A percentile compares a stretch with the other conserved stretches of the same genome.
Evolutionary conservation across 805 yeast genomes (phyloP).

Genomic region (Saturnispora dispora): DNA sequence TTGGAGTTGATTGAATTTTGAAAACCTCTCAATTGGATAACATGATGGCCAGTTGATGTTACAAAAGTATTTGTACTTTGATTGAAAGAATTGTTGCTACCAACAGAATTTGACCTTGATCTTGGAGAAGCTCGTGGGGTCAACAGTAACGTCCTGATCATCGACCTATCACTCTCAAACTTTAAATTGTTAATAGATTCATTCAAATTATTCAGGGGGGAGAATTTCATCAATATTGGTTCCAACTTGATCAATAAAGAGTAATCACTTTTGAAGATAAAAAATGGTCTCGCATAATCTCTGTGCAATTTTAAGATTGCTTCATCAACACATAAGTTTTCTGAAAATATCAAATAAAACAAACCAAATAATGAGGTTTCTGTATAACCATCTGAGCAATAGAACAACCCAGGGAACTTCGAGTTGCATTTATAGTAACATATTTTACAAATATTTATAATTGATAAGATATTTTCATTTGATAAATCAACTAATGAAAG

Average conservation of each 20-base stretch:
- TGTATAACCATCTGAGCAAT: constrained; percentile 88
- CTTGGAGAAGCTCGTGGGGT: constrained; percentile 15
- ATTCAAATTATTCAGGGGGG: constrained; percentile 34
- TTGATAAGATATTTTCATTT: constrained; percentile 50
- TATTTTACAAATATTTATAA: constrained; percentile 62
- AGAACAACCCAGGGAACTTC: constrained; percentile 44
- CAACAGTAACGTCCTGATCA: constrained; percentile 18
- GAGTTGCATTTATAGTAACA: constrained; percentile 37
- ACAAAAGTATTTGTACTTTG: constrained; percentile 14
- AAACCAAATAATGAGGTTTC: constrained; percentile 74
- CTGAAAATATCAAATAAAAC: constrained; percentile 62
- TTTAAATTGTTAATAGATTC: constrained; percentile 3
- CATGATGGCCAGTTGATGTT: constrained; percentile 24
- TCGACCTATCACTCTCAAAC: constrained; percentile 17
- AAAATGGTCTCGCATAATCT: constrained; percentile 67
- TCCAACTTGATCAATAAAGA: constrained; percentile 57
- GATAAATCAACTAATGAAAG: constrained; percentile 65
- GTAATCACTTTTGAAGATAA: constrained; percentile 72
- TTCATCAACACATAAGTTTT: constrained; percentile 50
- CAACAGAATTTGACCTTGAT: background rate
- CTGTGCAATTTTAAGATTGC: constrained; percentile 58
- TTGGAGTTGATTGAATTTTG: constrained; percentile 4
- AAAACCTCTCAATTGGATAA: constrained; percentile 23
- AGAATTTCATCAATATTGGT: constrained; percentile 45
- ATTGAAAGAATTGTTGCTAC: background rate